Evolutionary conservation across 2,329 filamentous ascomycete genomes (phyloP), one percentile per base, ranked within the genome.

Genomic region (Colletotrichum sp.): DNA sequence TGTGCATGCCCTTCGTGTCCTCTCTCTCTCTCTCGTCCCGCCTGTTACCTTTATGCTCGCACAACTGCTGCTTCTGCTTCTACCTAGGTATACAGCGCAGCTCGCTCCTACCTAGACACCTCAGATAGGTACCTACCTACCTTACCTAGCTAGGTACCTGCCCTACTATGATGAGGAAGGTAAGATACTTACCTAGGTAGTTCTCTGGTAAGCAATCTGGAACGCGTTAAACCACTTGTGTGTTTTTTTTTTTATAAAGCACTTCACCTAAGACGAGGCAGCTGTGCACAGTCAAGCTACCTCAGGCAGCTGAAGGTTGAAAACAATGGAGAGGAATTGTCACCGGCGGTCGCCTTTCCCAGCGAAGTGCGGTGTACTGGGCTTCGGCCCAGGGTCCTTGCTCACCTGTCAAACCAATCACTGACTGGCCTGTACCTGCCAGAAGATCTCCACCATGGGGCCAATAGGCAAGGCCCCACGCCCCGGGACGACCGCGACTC

Each of bases 341-440:
- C 69, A 72, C 52, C 71, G 28, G 67, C 36, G 60, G 52, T 28
- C 30, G 15, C 60, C 49, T 34, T 28, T 30, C n/a, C 60, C 49
- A 71, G 68, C 68, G 72, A 75, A 68, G 72, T 75, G 72, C 69
- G 72, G 72, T 72, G 72, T 67, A 39, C 52, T 67, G 28, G 66
- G 52, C 66, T 32, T 32, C 7, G 26, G 59, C 59, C 44, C 18
- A 52, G 44, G 18, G 59, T 15, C 30, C 21, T 24, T 59, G 66
- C 32, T 30, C 28, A n/a, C 21, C 69, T 52, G 44, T 70, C 63
- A 76, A 73, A 59, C 36, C 67, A 34, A 72, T 36, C 67, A 49
- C 66, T 36, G 62, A 28, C 55, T 36, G 65, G 55, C 69, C 69
- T 76, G 63, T 60, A 65, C 72, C 72, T 75, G 69, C 63, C 62